Evolutionary conservation across 2,329 filamentous ascomycete genomes (phyloP).

Genomic region (Alternaria atra): DNA sequence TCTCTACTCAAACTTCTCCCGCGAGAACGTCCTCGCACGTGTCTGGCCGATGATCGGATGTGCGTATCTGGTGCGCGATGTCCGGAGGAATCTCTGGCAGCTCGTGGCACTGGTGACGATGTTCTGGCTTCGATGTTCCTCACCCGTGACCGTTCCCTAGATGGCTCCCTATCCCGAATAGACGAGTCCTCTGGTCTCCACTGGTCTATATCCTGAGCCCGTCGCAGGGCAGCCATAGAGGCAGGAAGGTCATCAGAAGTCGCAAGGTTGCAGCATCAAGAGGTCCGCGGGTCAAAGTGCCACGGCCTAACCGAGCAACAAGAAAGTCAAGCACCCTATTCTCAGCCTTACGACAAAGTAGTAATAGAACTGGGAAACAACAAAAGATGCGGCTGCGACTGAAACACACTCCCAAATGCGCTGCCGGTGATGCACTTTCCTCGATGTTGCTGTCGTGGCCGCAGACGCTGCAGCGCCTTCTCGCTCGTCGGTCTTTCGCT

Average conservation of each 20-base stretch:
- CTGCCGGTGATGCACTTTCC: constrained; percentile 29
- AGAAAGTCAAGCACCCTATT: constrained; percentile 32
- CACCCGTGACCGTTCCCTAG: constrained; percentile 37
- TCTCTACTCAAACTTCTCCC: constrained; percentile 46
- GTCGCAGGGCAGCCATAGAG: constrained; percentile 56
- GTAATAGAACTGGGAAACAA: constrained; percentile 19
- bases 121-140: constrained; percentile 41
- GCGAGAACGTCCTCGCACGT: constrained; percentile 41
- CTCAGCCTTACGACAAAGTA: constrained; percentile 23
- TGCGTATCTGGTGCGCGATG: constrained; percentile 41
- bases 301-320: constrained; percentile 49
- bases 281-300: constrained; percentile 48
- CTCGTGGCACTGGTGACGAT: constrained; percentile 49
- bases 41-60: constrained; percentile 35
- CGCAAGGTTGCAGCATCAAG: constrained; percentile 46
- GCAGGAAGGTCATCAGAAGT: constrained; percentile 51
- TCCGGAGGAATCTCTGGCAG: constrained; percentile 46
- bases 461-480: constrained; percentile 24
- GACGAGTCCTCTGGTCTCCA: constrained; percentile 54
- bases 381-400: constrained; percentile 21
- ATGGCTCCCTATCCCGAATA: constrained; percentile 42
- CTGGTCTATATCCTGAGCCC: constrained; percentile 55
- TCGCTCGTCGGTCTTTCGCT: constrained; percentile 38
- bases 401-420: constrained; percentile 27
- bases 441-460: constrained; percentile 39